Base-by-base conservation (phyloP, 495 filamentous ascomycete genomes). In the Cercophora sp. region DNA sequence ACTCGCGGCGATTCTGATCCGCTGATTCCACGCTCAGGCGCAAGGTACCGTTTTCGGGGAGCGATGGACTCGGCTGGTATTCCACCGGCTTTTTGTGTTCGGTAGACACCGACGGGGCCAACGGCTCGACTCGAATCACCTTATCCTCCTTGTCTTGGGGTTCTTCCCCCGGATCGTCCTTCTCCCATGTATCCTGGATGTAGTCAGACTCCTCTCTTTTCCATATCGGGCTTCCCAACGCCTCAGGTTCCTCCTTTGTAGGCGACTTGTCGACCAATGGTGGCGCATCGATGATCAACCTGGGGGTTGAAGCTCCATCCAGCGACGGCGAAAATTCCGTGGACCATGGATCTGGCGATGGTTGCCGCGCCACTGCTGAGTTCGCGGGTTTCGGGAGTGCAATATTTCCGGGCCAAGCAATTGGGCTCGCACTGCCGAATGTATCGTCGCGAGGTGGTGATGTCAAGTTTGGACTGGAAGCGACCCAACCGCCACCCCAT, bases 321-420 rank as follows among this genome's bases (percentile, higher is more conserved):
- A 51, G 47, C 0, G 55, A 55, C 1, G 58, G 41, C 13, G 66
- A 64, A n/a, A 64, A 54, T 26, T 70, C 70, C 26, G 61, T 16
- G 2, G 69, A 65, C 76, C 76, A 80, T 2, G 77, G 77, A 62
- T 80, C 77, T n/a, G 74, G 74, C 4, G 77, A 79, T n/a, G 67
- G 69, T 18, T 74, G 69, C 56, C 73, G 75, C 16, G 70, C 49
- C n/a, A 62, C 29, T 10, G 66, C 69, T 19, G 57, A 54, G 25
- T 49, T 60, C 6, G 55, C 18, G 1, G 55, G 54, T 27, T 63
- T 62, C 1, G 66, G 29, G 27, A 61, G 57, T 31, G 72, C 60
- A 52, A 74, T 60, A 51, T 57, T 74, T 1, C 62, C 68, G 2
- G 72, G 70, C 64, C 68, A 71, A 8, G 71, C 66, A 22, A 74